Conservation (phyloP, 2,329 filamentous ascomycete genomes). For the Herpotrichia juniperi region DNA sequence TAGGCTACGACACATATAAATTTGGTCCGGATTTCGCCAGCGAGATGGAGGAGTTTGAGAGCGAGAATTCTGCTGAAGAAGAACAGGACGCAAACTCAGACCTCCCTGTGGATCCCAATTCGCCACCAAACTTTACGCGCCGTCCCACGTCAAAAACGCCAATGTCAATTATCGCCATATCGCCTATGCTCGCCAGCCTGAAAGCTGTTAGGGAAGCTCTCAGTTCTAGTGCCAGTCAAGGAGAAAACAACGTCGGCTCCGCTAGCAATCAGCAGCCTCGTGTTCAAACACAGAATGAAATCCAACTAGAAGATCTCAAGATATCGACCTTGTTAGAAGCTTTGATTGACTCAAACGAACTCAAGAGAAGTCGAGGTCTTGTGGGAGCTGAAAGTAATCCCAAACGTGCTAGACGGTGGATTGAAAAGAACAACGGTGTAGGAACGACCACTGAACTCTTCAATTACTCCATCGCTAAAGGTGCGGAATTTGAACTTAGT, state of each 20-base stretch:
- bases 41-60: conserved; percentile 35
- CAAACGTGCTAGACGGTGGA: not conserved
- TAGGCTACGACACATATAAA: conserved; percentile 63
- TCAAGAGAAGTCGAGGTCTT: conserved; percentile 29
- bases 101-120: not conserved
- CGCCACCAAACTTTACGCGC: not conserved
- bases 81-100: conserved; percentile 46
- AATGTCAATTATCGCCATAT: not conserved
- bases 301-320: conserved; percentile 46
- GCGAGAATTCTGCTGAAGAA: conserved; percentile 30
- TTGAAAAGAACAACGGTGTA: not conserved
- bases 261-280: conserved; percentile 6
- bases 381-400: not conserved
- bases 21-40: conserved; percentile 37
- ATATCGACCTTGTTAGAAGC: conserved; percentile 39
- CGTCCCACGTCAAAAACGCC: too few species aligned
- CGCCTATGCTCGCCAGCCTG: not conserved
- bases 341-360: conserved; percentile 38
- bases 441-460: conserved; percentile 36
- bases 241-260: not conserved
- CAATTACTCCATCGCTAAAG: conserved; percentile 33
- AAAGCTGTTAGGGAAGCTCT: not conserved
- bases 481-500: conserved; percentile 30
- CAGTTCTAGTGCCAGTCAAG: not conserved
- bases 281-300: conserved; percentile 31